Evolutionary conservation across 2,329 filamentous ascomycete genomes (phyloP), one percentile per base, ranked within the genome.

Genomic region (Fusarium sp.): DNA sequence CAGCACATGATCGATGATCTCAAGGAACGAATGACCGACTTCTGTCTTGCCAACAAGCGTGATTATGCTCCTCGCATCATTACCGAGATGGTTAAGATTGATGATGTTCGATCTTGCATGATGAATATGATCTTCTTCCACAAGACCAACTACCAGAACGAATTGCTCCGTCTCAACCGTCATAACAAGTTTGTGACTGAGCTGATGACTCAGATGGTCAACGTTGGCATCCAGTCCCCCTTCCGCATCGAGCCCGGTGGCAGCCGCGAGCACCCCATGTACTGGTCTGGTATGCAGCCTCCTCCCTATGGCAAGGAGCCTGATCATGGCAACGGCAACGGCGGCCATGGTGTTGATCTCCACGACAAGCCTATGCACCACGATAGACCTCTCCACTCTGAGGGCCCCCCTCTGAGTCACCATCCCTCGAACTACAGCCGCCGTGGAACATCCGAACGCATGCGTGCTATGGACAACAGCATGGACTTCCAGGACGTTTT

Each of bases 91-190:
- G 89, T 88, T 25, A 89, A 90, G 11, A 90, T 98, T 54, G 89
- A 91, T 25, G 91, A 97, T 74, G 93, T 94, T 38, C 93, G 95
- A 78, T 92, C 91, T 8, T 91, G 97, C 76, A 94, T 90, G 6
- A 87, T 98, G 76, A 98, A 97, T 80, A 90, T 98, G 60, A 91
- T 98, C 76, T 97, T 97, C 84, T 98, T 98, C 84, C 97, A 98
- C 87, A 98, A 98, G 80, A 94, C 92, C 63, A 98, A 95, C 79
- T 98, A 92, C 88, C 95, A 98, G 78, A 98, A 98, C 78, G 95
- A 98, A 78, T 85, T 97, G 46, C 85, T 98, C 25, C 94, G 95
- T 82, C 87, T 98, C 4, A 93, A 92, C 73, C 89, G 95, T 20
- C 92, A 96, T 75, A 98, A 98, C 85, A 96, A 94, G 78, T 97